A percentile compares a stretch with the other conserved stretches of the same genome.
Conservation (phyloP, 2,329 filamentous ascomycete genomes). For the Aspergillus texensis region DNA sequence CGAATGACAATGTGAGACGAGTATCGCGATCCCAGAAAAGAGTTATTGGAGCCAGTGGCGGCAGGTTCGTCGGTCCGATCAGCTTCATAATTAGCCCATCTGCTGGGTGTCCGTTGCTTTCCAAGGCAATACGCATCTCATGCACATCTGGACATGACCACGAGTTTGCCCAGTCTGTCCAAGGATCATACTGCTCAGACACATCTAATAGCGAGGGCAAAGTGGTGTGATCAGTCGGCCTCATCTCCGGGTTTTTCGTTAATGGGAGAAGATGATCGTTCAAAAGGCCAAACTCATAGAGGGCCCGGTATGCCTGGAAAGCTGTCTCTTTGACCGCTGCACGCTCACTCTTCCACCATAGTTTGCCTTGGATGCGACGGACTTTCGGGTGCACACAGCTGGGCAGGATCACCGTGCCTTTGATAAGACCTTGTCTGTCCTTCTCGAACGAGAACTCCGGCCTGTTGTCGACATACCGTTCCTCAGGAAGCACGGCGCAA, state of each 20-base stretch:
- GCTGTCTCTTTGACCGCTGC: slow-evolving; percentile 79
- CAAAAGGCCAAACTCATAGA: slow-evolving; percentile 72
- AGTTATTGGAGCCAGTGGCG: slow-evolving; percentile 25
- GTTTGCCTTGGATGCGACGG: slow-evolving; percentile 55
- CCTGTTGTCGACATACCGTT: slow-evolving; percentile 61
- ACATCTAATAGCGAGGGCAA: slow-evolving; percentile 28
- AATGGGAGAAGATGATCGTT: slow-evolving; percentile 76
- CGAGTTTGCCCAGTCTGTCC: slow-evolving; percentile 29
- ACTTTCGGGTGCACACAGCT: slow-evolving; percentile 66
- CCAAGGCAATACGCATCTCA: slow-evolving; percentile 26
- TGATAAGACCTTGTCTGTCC: slow-evolving; percentile 19
- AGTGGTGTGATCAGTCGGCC: slow-evolving; percentile 10
- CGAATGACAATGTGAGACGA: slow-evolving; percentile 25
- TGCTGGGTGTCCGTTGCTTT: slow-evolving; percentile 13
- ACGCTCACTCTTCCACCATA: slow-evolving; percentile 69
- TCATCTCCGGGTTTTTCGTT: slow-evolving; percentile 33
- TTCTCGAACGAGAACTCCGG: slow-evolving; percentile 63
- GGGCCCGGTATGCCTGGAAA: slow-evolving; percentile 73
- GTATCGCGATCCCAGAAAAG: slow-evolving; percentile 34
- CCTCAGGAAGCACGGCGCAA: slow-evolving; percentile 64
- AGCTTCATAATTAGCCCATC: slow-evolving; percentile 25
- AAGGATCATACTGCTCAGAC: slow-evolving; percentile 35
- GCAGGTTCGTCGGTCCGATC: slow-evolving; percentile 20
- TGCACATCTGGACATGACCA: slow-evolving; percentile 29
- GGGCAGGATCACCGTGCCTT: slow-evolving; percentile 71